Percentiles rank a stretch among this genome's conserved stretches.
These are phyloP conservation scores for Gossypium bickii DNA, from an alignment of 345 rosid species.

Conservation along the genomic window DNA sequence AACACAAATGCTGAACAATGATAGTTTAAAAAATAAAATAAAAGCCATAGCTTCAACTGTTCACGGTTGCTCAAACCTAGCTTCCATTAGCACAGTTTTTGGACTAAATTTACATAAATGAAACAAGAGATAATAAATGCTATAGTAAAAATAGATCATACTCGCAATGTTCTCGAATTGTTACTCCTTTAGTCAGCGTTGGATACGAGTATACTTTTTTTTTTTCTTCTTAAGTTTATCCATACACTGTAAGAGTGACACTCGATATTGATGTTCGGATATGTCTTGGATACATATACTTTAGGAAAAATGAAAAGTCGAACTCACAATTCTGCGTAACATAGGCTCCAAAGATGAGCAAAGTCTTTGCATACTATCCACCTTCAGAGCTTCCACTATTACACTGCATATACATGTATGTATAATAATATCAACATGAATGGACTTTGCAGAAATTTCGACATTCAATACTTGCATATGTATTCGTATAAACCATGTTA, in stretches of 20 bases:
- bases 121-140: background rate
- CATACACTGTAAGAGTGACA: too few relatives aligned
- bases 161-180: background rate
- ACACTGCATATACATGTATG: conserved; percentile 45
- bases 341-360: conserved; percentile 94
- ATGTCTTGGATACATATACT: too few relatives aligned
- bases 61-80: background rate
- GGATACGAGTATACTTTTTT: too few relatives aligned
- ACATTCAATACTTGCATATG: background rate
- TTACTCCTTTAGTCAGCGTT: too few relatives aligned
- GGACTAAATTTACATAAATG: background rate
- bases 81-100: background rate
- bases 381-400: conserved; percentile 91
- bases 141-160: background rate
- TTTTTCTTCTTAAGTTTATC: too few relatives aligned
- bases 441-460: conserved; percentile 5
- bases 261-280: too few relatives aligned
- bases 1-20: background rate
- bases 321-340: conserved; percentile 83
- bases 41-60: background rate
- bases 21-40: background rate
- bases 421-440: conserved; percentile 17
- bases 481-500: background rate
- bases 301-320: too few relatives aligned
- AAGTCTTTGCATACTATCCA: conserved; percentile 84